phyloP scores from a whole-genome alignment of 352 stramenopile species.

The Phytophthora chlamydospora region DNA sequence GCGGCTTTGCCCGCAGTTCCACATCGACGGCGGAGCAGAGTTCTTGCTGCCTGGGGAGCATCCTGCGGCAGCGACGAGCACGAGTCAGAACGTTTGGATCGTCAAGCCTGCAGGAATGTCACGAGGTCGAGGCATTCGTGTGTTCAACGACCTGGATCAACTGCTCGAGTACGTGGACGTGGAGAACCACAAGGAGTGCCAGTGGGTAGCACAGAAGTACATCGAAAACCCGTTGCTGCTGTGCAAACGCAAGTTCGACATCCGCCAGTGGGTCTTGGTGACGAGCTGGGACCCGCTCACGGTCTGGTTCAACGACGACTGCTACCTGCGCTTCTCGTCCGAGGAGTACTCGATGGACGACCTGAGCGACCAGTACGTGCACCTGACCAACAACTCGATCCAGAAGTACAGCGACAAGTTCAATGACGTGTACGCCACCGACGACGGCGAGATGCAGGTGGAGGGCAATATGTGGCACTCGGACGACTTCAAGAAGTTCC shows the following conservation, averaged over 20 bases:
- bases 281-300: conserved; percentile 94
- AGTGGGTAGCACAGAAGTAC: conserved; percentile 91
- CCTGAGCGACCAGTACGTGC: conserved; percentile 89
- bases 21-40: conserved; percentile 69
- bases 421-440: conserved; percentile 71
- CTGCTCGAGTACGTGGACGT: conserved; percentile 87
- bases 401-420: conserved; percentile 93
- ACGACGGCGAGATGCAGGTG: conserved; percentile 63
- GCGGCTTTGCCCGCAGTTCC: conserved; percentile 69
- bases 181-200: conserved; percentile 87
- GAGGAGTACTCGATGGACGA: conserved; percentile 85
- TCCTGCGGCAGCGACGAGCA: conserved; percentile 13
- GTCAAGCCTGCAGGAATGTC: conserved; percentile 92
- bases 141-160: conserved; percentile 85
- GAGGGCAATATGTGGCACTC: conserved; percentile 83
- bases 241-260: conserved; percentile 92
- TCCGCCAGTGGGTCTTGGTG: conserved; percentile 93
- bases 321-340: conserved; percentile 92
- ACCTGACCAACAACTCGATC: conserved; percentile 95
- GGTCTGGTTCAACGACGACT: conserved; percentile 93
- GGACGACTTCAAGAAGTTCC: conserved; percentile 74
- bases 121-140: conserved; percentile 85
- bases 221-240: conserved; percentile 89
- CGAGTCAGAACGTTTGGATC: conserved; percentile 92
- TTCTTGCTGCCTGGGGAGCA: conserved; percentile 20